phyloP scores from a whole-genome alignment of 2,329 filamentous ascomycete genomes.

The Fusarium sublunatum region DNA sequence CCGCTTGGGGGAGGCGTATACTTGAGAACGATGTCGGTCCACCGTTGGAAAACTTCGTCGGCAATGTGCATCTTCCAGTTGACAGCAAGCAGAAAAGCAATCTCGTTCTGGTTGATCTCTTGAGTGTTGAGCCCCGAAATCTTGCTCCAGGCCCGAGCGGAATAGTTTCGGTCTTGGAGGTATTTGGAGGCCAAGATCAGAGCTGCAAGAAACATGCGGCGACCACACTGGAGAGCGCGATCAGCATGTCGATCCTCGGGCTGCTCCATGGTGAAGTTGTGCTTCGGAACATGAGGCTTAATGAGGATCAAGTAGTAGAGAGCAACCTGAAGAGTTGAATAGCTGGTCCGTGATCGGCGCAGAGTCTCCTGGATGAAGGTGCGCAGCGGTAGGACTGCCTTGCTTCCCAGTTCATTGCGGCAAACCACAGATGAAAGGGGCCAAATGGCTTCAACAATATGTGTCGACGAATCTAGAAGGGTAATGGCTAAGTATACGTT shows the following conservation, averaged over 20 bases:
- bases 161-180: conserved; percentile 97
- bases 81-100: conserved; percentile 88
- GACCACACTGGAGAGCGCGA: conserved; percentile 91
- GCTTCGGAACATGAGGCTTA: conserved; percentile 85
- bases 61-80: conserved; percentile 96
- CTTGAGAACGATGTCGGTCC: conserved; percentile 92
- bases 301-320: conserved; percentile 96
- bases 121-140: conserved; percentile 94
- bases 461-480: conserved; percentile 87
- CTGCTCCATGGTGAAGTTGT: conserved; percentile 89
- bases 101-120: conserved; percentile 98
- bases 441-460: conserved; percentile 98
- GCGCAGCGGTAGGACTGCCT: conserved; percentile 86
- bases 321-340: conserved; percentile 96
- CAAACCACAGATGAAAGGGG: conserved; percentile 85
- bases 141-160: conserved; percentile 97
- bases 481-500: conserved; percentile 50
- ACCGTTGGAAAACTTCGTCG: conserved; percentile 87
- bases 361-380: conserved; percentile 98
- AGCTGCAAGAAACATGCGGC: conserved; percentile 96
- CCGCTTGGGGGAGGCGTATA: conserved; percentile 77
- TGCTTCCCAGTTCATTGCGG: conserved; percentile 76
- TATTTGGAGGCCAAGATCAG: conserved; percentile 98
- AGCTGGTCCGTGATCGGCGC: conserved; percentile 93
- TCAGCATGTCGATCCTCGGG: conserved; percentile 75